These are phyloP conservation scores for Termitomyces sp. DNA, from an alignment of 768 basidiomycete species.

Conservation along the genomic window DNA sequence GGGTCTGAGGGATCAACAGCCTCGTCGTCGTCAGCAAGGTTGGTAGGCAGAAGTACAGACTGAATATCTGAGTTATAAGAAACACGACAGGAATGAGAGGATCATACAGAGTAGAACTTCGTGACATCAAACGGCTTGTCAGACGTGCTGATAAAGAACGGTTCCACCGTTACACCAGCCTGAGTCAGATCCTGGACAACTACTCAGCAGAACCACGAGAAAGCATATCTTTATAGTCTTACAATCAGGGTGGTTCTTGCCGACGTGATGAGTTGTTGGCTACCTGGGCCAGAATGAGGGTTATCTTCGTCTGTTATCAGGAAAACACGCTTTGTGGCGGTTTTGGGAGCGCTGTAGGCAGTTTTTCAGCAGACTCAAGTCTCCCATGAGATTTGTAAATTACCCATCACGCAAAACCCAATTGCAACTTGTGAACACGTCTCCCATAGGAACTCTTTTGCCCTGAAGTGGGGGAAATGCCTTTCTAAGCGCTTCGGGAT, in stretches of 20 bases:
- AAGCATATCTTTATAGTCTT: slow-evolving; percentile 9
- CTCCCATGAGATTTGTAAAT: background rate
- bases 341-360: slow-evolving; percentile 68
- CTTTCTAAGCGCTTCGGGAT: slow-evolving; percentile 51
- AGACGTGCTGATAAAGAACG: slow-evolving; percentile 80
- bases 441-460: slow-evolving; percentile 74
- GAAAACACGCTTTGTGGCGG: slow-evolving; percentile 89
- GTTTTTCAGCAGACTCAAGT: background rate
- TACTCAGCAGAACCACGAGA: background rate
- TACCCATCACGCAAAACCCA: slow-evolving; percentile 89
- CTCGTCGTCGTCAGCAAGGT: slow-evolving; percentile 52
- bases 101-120: slow-evolving; percentile 73
- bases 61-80: slow-evolving; percentile 20
- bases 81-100: background rate
- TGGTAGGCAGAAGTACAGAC: slow-evolving; percentile 58
- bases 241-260: slow-evolving; percentile 72
- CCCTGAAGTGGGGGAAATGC: slow-evolving; percentile 63
- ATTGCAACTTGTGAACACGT: slow-evolving; percentile 89
- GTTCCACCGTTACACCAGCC: slow-evolving; percentile 75
- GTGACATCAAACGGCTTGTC: slow-evolving; percentile 66
- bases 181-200: slow-evolving; percentile 72
- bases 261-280: slow-evolving; percentile 59
- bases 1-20: slow-evolving; percentile 30
- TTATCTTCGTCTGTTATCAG: slow-evolving; percentile 89
- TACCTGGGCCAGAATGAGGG: slow-evolving; percentile 58